phyloP scores from a whole-genome alignment of 1,284 basidiomycete species.

The Moesziomyces antarcticus region DNA sequence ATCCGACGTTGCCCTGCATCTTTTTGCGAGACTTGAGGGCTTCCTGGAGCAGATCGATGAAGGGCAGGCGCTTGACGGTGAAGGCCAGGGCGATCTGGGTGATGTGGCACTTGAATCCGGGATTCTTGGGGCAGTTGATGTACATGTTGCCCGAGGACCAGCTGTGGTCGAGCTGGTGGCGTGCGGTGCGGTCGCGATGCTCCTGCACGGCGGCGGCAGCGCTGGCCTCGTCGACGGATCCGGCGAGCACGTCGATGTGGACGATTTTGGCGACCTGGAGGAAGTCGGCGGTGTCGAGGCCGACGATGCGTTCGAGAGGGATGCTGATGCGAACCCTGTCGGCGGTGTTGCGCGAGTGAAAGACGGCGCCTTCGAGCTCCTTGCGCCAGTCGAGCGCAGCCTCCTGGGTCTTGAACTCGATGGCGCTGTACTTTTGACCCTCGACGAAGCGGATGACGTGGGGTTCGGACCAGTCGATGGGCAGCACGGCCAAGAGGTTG shows the following conservation, averaged over 20 bases:
- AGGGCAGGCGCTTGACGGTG: slow-evolving; percentile 27
- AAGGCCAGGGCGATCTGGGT: slow-evolving; percentile 34
- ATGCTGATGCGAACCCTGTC: slow-evolving; percentile 54
- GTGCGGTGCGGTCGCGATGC: slow-evolving; percentile 11
- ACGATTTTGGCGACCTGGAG: slow-evolving; percentile 51
- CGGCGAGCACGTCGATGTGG: slow-evolving; percentile 33
- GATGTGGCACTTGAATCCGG: slow-evolving; percentile 37
- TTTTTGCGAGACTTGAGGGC: slow-evolving; percentile 13
- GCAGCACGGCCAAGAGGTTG: slow-evolving; percentile 49
- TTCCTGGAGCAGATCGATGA: slow-evolving; percentile 31
- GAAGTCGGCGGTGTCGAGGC: slow-evolving; percentile 28
- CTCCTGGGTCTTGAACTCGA: slow-evolving; percentile 63
- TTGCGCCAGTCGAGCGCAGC: slow-evolving; percentile 53
- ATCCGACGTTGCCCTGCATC: slow-evolving; percentile 3
- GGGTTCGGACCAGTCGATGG: slow-evolving; percentile 44
- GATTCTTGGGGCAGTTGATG: slow-evolving; percentile 35
- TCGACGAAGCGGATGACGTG: slow-evolving; percentile 48
- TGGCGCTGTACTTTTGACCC: slow-evolving; percentile 27
- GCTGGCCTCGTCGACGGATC: slow-evolving; percentile 18
- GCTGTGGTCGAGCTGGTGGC: slow-evolving; percentile 24
- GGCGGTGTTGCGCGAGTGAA: slow-evolving; percentile 45
- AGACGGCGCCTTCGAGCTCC: slow-evolving; percentile 54
- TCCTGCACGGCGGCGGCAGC: slow-evolving; percentile 1
- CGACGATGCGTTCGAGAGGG: slow-evolving; percentile 54
- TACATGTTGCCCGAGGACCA: slow-evolving; percentile 23